Conservation (phyloP, 768 basidiomycete species). For the Boletus rubropictus region DNA sequence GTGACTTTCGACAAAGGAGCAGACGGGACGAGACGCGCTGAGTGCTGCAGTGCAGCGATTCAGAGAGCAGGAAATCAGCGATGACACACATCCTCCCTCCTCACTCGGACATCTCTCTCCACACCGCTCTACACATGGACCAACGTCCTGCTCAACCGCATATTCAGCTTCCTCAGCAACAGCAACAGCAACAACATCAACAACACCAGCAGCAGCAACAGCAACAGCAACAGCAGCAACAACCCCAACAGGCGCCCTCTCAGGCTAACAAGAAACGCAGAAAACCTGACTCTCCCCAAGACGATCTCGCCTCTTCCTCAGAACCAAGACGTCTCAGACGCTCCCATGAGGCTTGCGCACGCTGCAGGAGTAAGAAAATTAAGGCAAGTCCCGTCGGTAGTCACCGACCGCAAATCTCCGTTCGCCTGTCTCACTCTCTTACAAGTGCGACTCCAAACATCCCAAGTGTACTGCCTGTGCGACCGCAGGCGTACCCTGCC, state of each 20-base stretch:
- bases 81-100: conserved; percentile 48
- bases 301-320: conserved; percentile 50
- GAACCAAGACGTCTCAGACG: conserved; percentile 79
- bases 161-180: conserved; percentile 31
- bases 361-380: conserved; percentile 95
- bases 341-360: conserved; percentile 87
- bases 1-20: conserved; percentile 24
- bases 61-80: conserved; percentile 17
- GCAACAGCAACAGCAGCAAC: conserved; percentile 29
- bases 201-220: conserved; percentile 21
- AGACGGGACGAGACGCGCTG: conserved; percentile 1
- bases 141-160: conserved; percentile 47
- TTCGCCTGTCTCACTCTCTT: conserved; percentile 36
- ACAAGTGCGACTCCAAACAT: conserved; percentile 86
- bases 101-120: conserved; percentile 47
- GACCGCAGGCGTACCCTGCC: conserved; percentile 71
- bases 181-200: conserved; percentile 23
- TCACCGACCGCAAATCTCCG: conserved; percentile 83
- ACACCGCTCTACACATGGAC: conserved; percentile 66
- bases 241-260: conserved; percentile 30
- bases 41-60: neutral
- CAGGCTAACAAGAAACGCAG: conserved; percentile 49
- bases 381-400: conserved; percentile 71
- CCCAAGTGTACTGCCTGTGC: conserved; percentile 82
- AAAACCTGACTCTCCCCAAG: conserved; percentile 52